Evolutionary conservation across 164 flowering plant species (phyloP), one percentile per base, ranked within the genome.

Genomic region (Vitis labrusca): DNA sequence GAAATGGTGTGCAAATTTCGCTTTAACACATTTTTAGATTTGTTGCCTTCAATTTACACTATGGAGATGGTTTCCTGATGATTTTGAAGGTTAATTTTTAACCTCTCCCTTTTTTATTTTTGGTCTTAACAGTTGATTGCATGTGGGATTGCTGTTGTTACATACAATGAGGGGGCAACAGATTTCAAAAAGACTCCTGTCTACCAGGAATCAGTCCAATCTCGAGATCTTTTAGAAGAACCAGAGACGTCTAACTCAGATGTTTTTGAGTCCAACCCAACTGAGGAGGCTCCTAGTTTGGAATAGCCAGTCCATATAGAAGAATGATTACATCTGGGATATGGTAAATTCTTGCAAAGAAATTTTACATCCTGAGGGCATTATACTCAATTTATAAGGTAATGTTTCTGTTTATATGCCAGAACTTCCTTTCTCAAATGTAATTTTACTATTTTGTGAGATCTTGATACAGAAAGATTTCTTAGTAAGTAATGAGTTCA

Each of bases 141-240:
- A 23, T 81, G 94, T 74, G 95, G 94, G 13, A 64, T 92, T 76
- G 98, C 97, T 56, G 98, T 88, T 66, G 80, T 82, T 15, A 95
- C 93, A 4, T 95, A 95, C 80, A 92, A 92, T 70, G 92, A 91
- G 71, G 99, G 99, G 29, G 98, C 99, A 10, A 83, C 99, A 19
- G 98, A 95, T 76, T 95, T 95, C 69, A 95, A 86, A 78, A 77
- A 85, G 64, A 94, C 99, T 49, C 91, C 97, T 10, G 93, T 77
- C 8, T 95, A 85, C 83, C 83, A 92, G 77, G 98, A 95, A 67
- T 84, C 99, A 37, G 69, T 89, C 32, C 89, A 90, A 75, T 85
- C 97, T 9, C 79, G 75, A 48, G 94, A 91, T 19, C 81, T 92
- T 68, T 71, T 92, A 44, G 95, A 92, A 71, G 92, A 80, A 79